phyloP scores from a whole-genome alignment of 208 protist genomes.

The Crithidia acanthocephali region DNA sequence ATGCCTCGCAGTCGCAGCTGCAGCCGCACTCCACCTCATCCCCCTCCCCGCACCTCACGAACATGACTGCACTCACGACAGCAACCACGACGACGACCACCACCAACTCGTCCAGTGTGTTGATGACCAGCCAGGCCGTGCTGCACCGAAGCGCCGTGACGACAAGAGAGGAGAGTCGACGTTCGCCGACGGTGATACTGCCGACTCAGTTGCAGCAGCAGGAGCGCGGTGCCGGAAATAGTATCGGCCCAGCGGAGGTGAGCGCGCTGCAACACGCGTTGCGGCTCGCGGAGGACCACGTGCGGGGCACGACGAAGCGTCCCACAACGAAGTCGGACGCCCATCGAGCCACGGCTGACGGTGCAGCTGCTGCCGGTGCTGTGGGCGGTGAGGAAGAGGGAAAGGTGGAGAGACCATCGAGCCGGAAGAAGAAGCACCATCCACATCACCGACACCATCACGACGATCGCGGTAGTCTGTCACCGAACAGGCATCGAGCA shows the following conservation, averaged over 20 bases:
- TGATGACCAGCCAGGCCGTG: neutral
- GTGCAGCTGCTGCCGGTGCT: too few relatives aligned
- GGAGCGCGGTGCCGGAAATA: neutral
- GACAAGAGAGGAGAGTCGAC: conserved; percentile 1
- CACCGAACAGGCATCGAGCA: too few relatives aligned
- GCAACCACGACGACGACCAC: conserved; percentile 8
- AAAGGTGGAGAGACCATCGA: too few relatives aligned
- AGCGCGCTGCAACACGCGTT: conserved; percentile 36
- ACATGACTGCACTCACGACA: conserved; percentile 21
- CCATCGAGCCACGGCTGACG: too few relatives aligned
- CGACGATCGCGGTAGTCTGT: too few relatives aligned
- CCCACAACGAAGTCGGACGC: too few relatives aligned
- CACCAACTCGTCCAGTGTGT: conserved; percentile 7
- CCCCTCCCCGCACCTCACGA: conserved; percentile 27
- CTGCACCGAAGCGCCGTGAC: too few relatives aligned
- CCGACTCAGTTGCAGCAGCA: conserved; percentile 2
- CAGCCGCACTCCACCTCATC: conserved; percentile 26
- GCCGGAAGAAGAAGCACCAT: neutral
- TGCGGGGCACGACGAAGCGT: neutral
- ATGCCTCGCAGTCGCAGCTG: too few relatives aligned
- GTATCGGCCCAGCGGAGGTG: conserved; percentile 15
- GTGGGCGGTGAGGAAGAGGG: too few relatives aligned
- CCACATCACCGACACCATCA: neutral
- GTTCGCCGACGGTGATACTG: conserved; percentile 27
- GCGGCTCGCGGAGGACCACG: conserved; percentile 13